Percentiles rank a stretch among this genome's conserved stretches.
These are phyloP conservation scores for Saccharomycopsis oosterbeekiorum DNA, from an alignment of 805 yeast genomes.

Conservation along the genomic window DNA sequence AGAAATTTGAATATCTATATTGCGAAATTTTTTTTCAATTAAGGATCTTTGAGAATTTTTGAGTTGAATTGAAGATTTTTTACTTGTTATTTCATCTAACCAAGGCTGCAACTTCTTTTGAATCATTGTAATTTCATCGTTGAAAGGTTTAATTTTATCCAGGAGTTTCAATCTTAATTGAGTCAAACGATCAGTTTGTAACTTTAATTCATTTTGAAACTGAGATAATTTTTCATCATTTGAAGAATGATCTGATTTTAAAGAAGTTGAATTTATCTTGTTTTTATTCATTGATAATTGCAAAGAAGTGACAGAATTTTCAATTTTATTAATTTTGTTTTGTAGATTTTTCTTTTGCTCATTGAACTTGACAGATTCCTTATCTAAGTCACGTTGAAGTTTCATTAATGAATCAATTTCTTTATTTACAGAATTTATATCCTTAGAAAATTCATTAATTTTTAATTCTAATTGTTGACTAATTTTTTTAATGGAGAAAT, in stretches of 20 bases:
- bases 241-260: conserved; percentile 35
- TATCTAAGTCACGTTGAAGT: conserved; percentile 23
- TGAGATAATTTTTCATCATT: conserved; percentile 32
- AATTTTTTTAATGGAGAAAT: conserved; percentile 32
- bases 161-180: conserved; percentile 56
- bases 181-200: conserved; percentile 50
- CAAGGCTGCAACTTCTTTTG: conserved; percentile 76
- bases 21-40: conserved; percentile 36
- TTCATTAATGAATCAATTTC: conserved; percentile 24
- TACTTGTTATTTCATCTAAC: conserved; percentile 55
- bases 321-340: conserved; percentile 47
- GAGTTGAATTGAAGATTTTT: conserved; percentile 55
- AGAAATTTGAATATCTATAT: conserved; percentile 35
- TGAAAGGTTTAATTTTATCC: conserved; percentile 60
- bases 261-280: conserved; percentile 35
- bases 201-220: conserved; percentile 35
- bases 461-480: conserved; percentile 26
- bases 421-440: conserved; percentile 18
- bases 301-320: conserved; percentile 43
- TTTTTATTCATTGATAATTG: conserved; percentile 36
- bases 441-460: conserved; percentile 23
- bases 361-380: conserved; percentile 33
- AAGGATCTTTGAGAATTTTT: conserved; percentile 56
- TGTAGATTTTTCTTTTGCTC: conserved; percentile 65
- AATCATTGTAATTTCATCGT: conserved; percentile 51